phyloP scores from a whole-genome alignment of 192 early-diverging fungal species.

The Rhizoclosmatium globosum region DNA sequence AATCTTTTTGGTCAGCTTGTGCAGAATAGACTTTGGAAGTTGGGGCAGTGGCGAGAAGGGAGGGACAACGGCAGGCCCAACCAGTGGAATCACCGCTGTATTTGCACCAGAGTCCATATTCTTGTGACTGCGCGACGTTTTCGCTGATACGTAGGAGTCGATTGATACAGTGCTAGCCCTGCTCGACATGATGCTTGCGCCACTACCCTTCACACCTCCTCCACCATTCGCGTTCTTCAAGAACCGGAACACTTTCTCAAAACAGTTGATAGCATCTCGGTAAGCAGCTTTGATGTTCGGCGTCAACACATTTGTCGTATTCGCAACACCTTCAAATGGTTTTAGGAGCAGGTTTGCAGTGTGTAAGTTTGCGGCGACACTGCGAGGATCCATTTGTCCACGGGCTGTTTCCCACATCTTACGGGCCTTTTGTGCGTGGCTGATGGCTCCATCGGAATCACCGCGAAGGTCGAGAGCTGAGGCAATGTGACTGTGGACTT shows the following conservation, averaged over 20 bases:
- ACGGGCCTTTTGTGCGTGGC: slow-evolving; percentile 48
- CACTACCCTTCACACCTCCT: background rate
- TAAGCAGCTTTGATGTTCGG: slow-evolving; percentile 51
- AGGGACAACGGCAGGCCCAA: slow-evolving; percentile 49
- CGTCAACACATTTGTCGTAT: slow-evolving; percentile 45
- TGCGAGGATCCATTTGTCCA: slow-evolving; percentile 53
- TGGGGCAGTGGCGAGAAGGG: slow-evolving; percentile 46
- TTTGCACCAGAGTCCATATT: background rate
- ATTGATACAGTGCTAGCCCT: slow-evolving; percentile 10
- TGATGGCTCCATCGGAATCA: slow-evolving; percentile 53
- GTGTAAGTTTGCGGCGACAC: slow-evolving; percentile 56
- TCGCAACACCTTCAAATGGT: slow-evolving; percentile 43
- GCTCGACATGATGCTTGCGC: slow-evolving; percentile 20
- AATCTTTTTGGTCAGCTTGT: slow-evolving; percentile 56
- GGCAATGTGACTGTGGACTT: slow-evolving; percentile 55
- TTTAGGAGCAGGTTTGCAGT: slow-evolving; percentile 52
- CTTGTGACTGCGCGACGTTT: background rate
- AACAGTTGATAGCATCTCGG: slow-evolving; percentile 57
- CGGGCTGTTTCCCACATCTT: slow-evolving; percentile 50
- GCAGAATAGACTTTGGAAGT: slow-evolving; percentile 46
- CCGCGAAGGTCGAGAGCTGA: slow-evolving; percentile 48
- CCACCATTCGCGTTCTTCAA: slow-evolving; percentile 31
- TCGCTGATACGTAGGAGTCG: slow-evolving; percentile 17
- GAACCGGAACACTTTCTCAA: slow-evolving; percentile 61
- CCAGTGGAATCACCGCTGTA: slow-evolving; percentile 20